Conservation (phyloP, 257 asterid genomes). For the Solanum raphanifolium region DNA sequence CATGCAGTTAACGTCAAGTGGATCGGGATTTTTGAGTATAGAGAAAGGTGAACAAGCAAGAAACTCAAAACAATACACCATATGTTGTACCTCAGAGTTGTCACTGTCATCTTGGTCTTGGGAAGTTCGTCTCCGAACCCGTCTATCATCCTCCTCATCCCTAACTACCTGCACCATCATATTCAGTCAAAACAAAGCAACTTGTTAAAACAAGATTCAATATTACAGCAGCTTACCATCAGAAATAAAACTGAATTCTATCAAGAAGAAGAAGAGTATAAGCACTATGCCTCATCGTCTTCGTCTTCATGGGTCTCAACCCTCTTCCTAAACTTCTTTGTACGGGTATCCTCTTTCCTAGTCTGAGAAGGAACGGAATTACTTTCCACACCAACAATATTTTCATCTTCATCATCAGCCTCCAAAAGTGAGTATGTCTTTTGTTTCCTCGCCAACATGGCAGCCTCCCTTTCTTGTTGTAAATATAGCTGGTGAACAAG, state of each 20-base stretch:
- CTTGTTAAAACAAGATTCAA: conserved; percentile 13
- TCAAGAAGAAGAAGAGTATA: conserved; percentile 13
- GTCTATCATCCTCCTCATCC: conserved; percentile 33
- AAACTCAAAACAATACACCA: background rate
- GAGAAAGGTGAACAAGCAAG: background rate
- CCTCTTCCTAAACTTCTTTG: conserved; percentile 77
- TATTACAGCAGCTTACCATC: conserved; percentile 11
- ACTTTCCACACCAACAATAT: background rate
- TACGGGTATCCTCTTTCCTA: conserved; percentile 40
- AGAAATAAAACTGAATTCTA: conserved; percentile 15
- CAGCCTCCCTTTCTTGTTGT: conserved; percentile 68
- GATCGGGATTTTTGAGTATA: background rate
- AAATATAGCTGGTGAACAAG: conserved; percentile 41
- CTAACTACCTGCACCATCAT: conserved; percentile 33
- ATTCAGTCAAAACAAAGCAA: conserved; percentile 18
- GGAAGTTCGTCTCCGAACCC: conserved; percentile 47
- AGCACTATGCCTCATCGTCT: conserved; percentile 64
- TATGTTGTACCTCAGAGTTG: conserved; percentile 49
- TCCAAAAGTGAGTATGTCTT: conserved; percentile 63
- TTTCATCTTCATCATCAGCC: conserved; percentile 51
- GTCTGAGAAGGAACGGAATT: conserved; percentile 23
- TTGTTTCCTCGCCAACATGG: conserved; percentile 55
- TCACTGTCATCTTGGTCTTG: conserved; percentile 36
- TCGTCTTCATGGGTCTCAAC: conserved; percentile 47
- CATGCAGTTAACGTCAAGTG: background rate